These are phyloP conservation scores for Colletotrichum truncatum DNA, from an alignment of 2,329 filamentous ascomycete genomes.

Conservation along the genomic window DNA sequence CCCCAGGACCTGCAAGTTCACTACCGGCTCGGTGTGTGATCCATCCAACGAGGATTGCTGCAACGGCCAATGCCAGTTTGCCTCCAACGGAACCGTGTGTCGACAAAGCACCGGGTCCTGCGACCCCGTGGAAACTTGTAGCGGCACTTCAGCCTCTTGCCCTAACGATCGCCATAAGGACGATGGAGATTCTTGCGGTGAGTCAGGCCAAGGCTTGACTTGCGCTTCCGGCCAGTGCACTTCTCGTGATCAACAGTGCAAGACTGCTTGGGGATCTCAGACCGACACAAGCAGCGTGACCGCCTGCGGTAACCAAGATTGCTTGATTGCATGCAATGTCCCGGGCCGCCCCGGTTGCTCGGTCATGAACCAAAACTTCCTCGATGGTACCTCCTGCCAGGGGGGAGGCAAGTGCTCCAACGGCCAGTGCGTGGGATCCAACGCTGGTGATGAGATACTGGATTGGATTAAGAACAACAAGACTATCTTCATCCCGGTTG, in stretches of 20 bases:
- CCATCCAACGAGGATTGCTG: conserved; percentile 86
- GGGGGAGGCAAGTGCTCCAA: conserved; percentile 83
- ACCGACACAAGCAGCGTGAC: conserved; percentile 80
- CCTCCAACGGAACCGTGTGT: conserved; percentile 76
- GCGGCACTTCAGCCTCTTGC: conserved; percentile 76
- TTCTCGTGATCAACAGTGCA: conserved; percentile 88
- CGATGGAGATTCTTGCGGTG: conserved; percentile 79
- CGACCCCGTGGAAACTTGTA: conserved; percentile 86
- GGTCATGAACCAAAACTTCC: conserved; percentile 86
- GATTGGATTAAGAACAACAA: conserved; percentile 83
- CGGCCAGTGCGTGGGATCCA: conserved; percentile 79
- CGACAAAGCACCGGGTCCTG: conserved; percentile 82
- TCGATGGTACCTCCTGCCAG: conserved; percentile 88
- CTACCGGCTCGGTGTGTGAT: conserved; percentile 78
- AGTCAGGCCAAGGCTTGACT: conserved; percentile 66
- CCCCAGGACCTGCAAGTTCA: conserved; percentile 86
- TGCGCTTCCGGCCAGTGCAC: conserved; percentile 97
- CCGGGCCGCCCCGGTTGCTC: conserved; percentile 75
- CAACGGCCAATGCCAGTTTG: conserved; percentile 71
- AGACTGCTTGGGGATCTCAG: conserved; percentile 80
- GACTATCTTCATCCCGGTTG: conserved; percentile 83
- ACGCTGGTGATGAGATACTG: conserved; percentile 74
- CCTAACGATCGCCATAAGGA: conserved; percentile 75
- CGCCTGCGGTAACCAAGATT: conserved; percentile 74
- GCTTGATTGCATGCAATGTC: conserved; percentile 79